Base-by-base conservation (phyloP, 768 basidiomycete species). In the Mycena kentingensis region DNA sequence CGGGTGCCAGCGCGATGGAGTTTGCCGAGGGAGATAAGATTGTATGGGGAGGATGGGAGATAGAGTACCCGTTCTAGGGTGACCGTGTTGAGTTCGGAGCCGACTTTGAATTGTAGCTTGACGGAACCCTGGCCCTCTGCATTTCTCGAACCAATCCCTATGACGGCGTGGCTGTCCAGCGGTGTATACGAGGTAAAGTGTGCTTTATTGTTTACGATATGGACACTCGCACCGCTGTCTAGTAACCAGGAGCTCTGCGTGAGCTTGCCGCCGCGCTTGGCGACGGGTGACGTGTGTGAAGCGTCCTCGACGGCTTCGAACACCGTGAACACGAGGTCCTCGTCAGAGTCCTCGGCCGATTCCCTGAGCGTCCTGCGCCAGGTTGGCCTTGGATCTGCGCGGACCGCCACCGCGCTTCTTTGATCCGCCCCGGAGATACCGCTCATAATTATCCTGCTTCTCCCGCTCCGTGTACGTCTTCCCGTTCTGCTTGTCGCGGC, bases 221-320 rank as follows among this genome's bases (percentile, higher is more conserved):
- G 51, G 27, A 45, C 34, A 38, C 51, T 52, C 8, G 51, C 51
- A 3, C 31, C 51, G 36, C 51, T 52, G 22, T 52, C 51, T 19
- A 52, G 43, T 11, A 52, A 34, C 51, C 51, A 52, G 7, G 51
- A 52, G 34, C 46, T 22, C 43, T 46, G 34, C 18, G 51, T 52
- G 16, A 52, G 35, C 2, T 12, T 36, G 21, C 11, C 11, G 35
- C 32, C 25, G 5, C 12, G 21, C 25, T 43, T 24, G 1, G 11
- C 18, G 29, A 38, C 48, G n/a, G 41, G 11, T 13, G 41, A 49
- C 6, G 34, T 38, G 34, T 38, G n/a, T n/a, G n/a, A n/a, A n/a
- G n/a, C n/a, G n/a, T n/a, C n/a, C n/a, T n/a, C n/a, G n/a, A n/a
- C n/a, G n/a, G n/a, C n/a, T n/a, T n/a, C n/a, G n/a, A n/a, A n/a